Conservation (phyloP, 129 eudicot species). For the Rutidosis leptorrhynchoides region DNA sequence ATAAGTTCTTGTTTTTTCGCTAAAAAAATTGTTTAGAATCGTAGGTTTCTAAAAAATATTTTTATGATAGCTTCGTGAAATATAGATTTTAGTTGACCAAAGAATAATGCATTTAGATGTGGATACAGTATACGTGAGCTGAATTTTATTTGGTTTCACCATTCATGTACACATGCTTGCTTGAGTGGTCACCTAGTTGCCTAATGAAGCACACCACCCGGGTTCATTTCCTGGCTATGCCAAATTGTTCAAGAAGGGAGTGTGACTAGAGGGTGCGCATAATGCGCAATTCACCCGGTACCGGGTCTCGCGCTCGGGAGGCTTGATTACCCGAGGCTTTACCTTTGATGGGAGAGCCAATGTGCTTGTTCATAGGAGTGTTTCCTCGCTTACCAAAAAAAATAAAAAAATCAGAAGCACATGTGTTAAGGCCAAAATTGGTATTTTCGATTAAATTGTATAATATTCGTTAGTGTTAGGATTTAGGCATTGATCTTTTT, state of each 20-base stretch:
- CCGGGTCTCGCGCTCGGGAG: no score
- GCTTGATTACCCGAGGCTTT: no score
- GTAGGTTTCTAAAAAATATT: not conserved
- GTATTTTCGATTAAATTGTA: not conserved
- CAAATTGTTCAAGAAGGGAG: no score
- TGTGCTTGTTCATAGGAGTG: no score
- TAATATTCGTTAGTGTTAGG: not conserved
- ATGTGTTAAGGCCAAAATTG: not conserved
- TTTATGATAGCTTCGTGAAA: not conserved
- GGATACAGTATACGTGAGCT: not conserved
- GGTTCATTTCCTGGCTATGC: no score
- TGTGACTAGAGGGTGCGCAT: no score
- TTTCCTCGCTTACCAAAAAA: no score
- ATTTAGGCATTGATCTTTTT: constrained; percentile 3
- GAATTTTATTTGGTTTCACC: not conserved
- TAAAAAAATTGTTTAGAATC: not conserved
- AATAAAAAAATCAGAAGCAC: not conserved
- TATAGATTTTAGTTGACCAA: not conserved
- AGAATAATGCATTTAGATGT: not conserved
- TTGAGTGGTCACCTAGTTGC: no score
- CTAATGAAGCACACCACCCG: no score
- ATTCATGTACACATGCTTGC: no score
- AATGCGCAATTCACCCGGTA: no score
- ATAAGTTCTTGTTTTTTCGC: not conserved
- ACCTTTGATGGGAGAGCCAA: no score